Base-by-base conservation (phyloP, 768 basidiomycete genomes). In the Tricholoma sp. region DNA sequence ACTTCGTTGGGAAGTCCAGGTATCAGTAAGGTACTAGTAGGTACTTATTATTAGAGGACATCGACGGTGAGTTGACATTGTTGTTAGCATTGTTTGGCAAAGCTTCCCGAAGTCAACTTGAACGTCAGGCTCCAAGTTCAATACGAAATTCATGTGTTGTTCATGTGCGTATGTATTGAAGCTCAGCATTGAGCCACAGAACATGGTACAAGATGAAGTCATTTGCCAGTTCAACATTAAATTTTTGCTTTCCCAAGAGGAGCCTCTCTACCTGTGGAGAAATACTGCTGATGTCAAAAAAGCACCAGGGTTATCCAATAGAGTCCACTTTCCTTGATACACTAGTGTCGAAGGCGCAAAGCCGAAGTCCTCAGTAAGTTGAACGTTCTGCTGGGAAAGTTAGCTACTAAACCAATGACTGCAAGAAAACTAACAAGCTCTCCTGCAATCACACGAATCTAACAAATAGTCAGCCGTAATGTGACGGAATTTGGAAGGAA, bases 321-420 rank as follows among this genome's bases (percentile, higher is more conserved):
- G 9, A 46, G 39, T 47, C 39, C 59, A 57, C 64, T 65, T 77
- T 72, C 87, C 87, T 73, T 85, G 84, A 71, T 88, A 80, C 22
- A 90, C 82, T 19, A 93, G 70, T 8, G 91, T 93, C 7, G 91
- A 93, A 0, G 91, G 91, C 5, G 91, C 91, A 66, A 90, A 88
- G 5, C 91, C 91, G 66, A 94, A 92, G 56, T 91, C 85, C 3
- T 87, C 84, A 27, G 83, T 79, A 55, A 92, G 71, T 60, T 76
- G 73, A 54, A 93, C 81, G 43, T 79, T 81, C 90, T 93, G 58
- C 2, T 4, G 19, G 43, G 18, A 31, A 45, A 41, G 49, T 56
- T 35, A 47, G 67, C 52, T 19, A 52, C 5, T 39, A 31, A 27
- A 46, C 12, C 58, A 51, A 43, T 32, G 19, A 39, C 34, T 5